Evolutionary conservation across 345 rosid genomes (phyloP), one percentile per base, ranked within the genome.

Genomic region (Populus pruinosa): DNA sequence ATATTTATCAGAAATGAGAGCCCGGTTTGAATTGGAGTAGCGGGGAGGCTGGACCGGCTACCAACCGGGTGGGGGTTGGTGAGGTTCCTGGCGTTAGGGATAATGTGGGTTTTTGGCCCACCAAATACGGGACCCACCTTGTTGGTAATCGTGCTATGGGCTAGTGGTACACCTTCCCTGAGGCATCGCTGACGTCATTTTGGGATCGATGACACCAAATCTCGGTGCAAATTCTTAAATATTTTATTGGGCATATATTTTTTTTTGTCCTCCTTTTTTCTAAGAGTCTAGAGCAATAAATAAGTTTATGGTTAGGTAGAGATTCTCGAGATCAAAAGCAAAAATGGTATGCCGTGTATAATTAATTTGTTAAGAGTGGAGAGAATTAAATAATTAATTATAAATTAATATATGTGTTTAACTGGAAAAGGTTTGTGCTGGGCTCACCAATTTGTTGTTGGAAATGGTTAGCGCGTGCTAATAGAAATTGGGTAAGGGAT

Each of bases 1-100:
- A 21, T 69, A 61, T 79, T 74, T 74, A 79, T 31, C 31, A 62
- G 33, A 21, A 50, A 13, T 3, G 14, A n/a, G n/a, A 63, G 0
- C 38, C 76, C 79, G 67, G 83, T 65, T 70, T 27, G 79, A 75
- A 53, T 76, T 29, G 71, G 72, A 35, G 4, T 2, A 64, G 31
- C 2, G 20, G 31, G 61, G 70, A 16, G 67, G 64, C 20, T 73
- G 77, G 71, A 67, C 78, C 73, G 77, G 36, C 16, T 1, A 55
- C 29, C 27, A 62, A 39, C 79, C 76, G 72, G 72, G 66, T 5
- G 61, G 79, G 74, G 83, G 83, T 80, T 80, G 83, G 83, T 80
- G 62, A 75, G 43, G 71, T 63, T 59, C 41, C 21, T 6, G 7
- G 74, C 23, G 35, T 21, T 2, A 55, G 10, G 59, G 59, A 44